phyloP scores from a whole-genome alignment of 352 stramenopile genomes.

The Thalassiosira mediterranea region DNA sequence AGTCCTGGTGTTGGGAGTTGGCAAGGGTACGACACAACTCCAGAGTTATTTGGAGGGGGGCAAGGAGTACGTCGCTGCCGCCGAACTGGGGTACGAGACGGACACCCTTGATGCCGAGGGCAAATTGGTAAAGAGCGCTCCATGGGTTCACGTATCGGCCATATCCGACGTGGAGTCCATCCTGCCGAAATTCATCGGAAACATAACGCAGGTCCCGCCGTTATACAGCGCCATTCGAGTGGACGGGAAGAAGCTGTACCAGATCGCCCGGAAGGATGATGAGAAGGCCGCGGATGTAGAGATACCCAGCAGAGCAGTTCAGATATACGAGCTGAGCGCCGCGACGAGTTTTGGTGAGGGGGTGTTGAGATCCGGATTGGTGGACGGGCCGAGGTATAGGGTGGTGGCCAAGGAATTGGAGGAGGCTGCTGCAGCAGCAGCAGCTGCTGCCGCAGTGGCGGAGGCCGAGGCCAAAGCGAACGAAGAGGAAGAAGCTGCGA shows the following conservation, averaged over 20 bases:
- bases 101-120: slow-evolving; percentile 83
- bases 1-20: slow-evolving; percentile 85
- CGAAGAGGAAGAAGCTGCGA: neutral
- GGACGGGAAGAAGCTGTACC: slow-evolving; percentile 84
- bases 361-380: slow-evolving; percentile 32
- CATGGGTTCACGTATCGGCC: slow-evolving; percentile 71
- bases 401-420: slow-evolving; percentile 11
- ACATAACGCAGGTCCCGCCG: slow-evolving; percentile 83
- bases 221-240: slow-evolving; percentile 83
- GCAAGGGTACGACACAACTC: slow-evolving; percentile 81
- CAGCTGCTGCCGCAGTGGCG: slow-evolving; percentile 1
- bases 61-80: slow-evolving; percentile 77
- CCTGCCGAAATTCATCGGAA: slow-evolving; percentile 72
- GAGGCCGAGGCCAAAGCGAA: neutral
- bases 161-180: slow-evolving; percentile 51
- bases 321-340: slow-evolving; percentile 65
- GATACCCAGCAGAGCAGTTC: slow-evolving; percentile 65
- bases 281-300: slow-evolving; percentile 62
- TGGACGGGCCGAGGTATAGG: slow-evolving; percentile 36
- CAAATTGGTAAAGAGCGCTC: slow-evolving; percentile 61
- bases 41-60: slow-evolving; percentile 78
- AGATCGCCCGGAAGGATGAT: slow-evolving; percentile 70
- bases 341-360: slow-evolving; percentile 24
- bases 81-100: slow-evolving; percentile 81
- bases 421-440: slow-evolving; percentile 6